Conservation (phyloP, 129 eudicot genomes). For the Daucus carota region DH1_v3.0 NC_030385.2:40879001-40879500, state of each 20-base stretch:
- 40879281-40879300: background rate
- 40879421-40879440: background rate
- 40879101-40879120: slow-evolving; percentile 4
- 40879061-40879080: background rate
- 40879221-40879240: background rate
- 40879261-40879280: background rate
- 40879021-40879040: background rate
- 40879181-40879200: background rate
- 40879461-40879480: background rate
- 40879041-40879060: background rate
- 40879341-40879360: background rate
- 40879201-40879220: background rate
- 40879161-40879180: background rate
- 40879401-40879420: background rate
- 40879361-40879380: background rate
- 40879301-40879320: background rate
- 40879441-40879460: background rate
- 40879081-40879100: background rate
- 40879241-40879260: background rate
- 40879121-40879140: no score
- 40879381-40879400: background rate
- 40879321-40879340: background rate
- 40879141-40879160: background rate
- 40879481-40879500: background rate
- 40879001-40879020: background rate